These are phyloP conservation scores for Arabis alpina DNA, from an alignment of 345 rosid species.

Conservation along the genomic window DNA sequence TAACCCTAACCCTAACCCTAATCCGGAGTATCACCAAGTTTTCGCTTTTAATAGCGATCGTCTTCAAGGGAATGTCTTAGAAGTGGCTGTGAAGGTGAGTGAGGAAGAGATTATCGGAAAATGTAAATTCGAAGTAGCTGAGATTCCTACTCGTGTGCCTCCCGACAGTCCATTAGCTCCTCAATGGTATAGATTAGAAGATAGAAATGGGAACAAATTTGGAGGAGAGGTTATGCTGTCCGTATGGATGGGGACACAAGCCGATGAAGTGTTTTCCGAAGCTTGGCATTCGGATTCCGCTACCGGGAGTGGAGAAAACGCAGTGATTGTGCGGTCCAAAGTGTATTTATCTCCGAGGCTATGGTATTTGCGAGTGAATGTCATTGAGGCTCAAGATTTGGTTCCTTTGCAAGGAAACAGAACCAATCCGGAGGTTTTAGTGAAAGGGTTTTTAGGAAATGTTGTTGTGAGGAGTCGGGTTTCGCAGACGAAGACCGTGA, in stretches of 20 bases:
- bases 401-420: conserved; percentile 40
- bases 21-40: conserved; percentile 48
- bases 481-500: conserved; percentile 35
- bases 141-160: conserved; percentile 46
- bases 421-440: conserved; percentile 47
- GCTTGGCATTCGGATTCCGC: conserved; percentile 50
- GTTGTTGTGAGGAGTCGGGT: conserved; percentile 40
- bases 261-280: conserved; percentile 53
- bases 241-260: conserved; percentile 51
- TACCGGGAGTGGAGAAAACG: conserved; percentile 30
- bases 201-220: conserved; percentile 26
- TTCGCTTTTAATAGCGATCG: conserved; percentile 53
- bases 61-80: conserved; percentile 47
- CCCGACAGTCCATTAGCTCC: conserved; percentile 49
- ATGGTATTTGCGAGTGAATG: conserved; percentile 52
- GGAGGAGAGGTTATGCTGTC: conserved; percentile 54
- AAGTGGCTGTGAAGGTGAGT: conserved; percentile 45
- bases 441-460: conserved; percentile 51
- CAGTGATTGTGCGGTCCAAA: conserved; percentile 37
- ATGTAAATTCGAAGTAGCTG: conserved; percentile 38
- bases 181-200: conserved; percentile 50
- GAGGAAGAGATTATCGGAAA: conserved; percentile 42
- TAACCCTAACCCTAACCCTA: conserved; percentile 32
- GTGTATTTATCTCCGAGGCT: conserved; percentile 47
- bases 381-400: conserved; percentile 60